These are phyloP conservation scores for Tulasnella sp. DNA, from an alignment of 768 basidiomycete genomes.

Conservation along the genomic window DNA sequence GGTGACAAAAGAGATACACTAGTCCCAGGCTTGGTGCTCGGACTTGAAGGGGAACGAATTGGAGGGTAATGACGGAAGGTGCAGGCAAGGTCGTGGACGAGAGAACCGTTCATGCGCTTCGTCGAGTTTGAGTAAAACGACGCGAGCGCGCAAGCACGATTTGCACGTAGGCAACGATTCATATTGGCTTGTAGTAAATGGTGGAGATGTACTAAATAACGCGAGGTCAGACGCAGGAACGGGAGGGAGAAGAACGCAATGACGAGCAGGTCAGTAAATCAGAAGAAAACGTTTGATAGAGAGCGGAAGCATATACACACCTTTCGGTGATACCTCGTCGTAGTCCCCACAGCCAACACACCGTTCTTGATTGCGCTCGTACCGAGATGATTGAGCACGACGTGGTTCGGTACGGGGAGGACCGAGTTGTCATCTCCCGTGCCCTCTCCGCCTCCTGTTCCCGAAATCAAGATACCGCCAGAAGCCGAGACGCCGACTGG, in stretches of 20 bases:
- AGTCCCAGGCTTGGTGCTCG: not conserved
- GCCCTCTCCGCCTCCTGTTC: not conserved
- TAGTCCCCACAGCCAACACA: constrained; percentile 83
- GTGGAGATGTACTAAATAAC: constrained; percentile 66
- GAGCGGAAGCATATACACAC: constrained; percentile 35
- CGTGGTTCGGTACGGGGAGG: constrained; percentile 85
- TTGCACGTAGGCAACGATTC: not conserved
- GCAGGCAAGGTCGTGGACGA: not conserved
- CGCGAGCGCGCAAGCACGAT: not conserved
- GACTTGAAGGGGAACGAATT: not conserved
- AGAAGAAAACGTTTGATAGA: not conserved
- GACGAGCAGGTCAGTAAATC: not conserved
- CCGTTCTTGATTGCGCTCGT: constrained; percentile 94
- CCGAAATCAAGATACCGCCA: not conserved
- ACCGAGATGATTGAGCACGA: constrained; percentile 86
- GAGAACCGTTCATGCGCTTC: not conserved
- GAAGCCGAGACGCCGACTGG: not conserved
- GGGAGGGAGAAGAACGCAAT: constrained; percentile 14
- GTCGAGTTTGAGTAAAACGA: not conserved
- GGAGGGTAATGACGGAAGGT: not conserved
- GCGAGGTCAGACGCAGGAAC: not conserved
- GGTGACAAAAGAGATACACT: not conserved
- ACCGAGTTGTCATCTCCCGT: constrained; percentile 72
- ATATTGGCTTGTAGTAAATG: constrained; percentile 60
- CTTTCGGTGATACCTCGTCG: constrained; percentile 86